A percentile compares a stretch with the other conserved stretches of the same genome.
phyloP scores from a whole-genome alignment of 1,284 basidiomycete species.

The Irpex sp. region DNA sequence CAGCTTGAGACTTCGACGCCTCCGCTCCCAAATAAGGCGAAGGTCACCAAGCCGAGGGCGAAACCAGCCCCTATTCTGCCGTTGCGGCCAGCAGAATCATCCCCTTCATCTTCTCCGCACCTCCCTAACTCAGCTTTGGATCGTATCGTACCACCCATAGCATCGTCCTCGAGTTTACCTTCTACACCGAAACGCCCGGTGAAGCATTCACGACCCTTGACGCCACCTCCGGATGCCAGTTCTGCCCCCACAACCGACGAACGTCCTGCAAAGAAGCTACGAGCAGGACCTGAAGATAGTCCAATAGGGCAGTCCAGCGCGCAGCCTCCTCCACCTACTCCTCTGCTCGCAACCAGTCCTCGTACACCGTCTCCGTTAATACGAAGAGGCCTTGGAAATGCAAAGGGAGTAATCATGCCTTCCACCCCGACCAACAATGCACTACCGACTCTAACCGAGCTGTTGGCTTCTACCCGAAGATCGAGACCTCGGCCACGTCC shows the following conservation, averaged over 20 bases:
- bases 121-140: constrained; percentile 15
- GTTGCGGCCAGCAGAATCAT: constrained; percentile 15
- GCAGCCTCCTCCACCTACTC: constrained; percentile 22
- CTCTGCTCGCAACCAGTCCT: constrained; percentile 8
- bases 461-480: constrained; percentile 32
- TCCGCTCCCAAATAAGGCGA: constrained; percentile 11
- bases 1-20: constrained; percentile 37
- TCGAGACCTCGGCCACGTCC: constrained; percentile 31
- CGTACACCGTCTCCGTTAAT: not conserved
- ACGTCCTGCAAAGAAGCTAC: constrained; percentile 21
- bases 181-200: not conserved
- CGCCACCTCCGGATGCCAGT: constrained; percentile 9
- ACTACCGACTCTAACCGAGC: constrained; percentile 30
- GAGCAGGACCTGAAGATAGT: constrained; percentile 8
- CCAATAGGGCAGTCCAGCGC: constrained; percentile 17
- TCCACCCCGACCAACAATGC: constrained; percentile 22
- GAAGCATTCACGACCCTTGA: constrained; percentile 20
- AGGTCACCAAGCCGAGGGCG: constrained; percentile 11
- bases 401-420: constrained; percentile 21
- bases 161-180: constrained; percentile 18
- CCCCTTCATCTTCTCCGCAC: constrained; percentile 22
- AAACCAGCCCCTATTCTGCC: constrained; percentile 30
- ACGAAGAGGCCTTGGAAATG: constrained; percentile 24
- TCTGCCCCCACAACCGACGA: constrained; percentile 8
- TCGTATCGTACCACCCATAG: constrained; percentile 5